Evolutionary conservation across 805 yeast species (phyloP), one percentile per base, ranked within the genome.

Genomic region (Zygoascus ofunaensis): DNA sequence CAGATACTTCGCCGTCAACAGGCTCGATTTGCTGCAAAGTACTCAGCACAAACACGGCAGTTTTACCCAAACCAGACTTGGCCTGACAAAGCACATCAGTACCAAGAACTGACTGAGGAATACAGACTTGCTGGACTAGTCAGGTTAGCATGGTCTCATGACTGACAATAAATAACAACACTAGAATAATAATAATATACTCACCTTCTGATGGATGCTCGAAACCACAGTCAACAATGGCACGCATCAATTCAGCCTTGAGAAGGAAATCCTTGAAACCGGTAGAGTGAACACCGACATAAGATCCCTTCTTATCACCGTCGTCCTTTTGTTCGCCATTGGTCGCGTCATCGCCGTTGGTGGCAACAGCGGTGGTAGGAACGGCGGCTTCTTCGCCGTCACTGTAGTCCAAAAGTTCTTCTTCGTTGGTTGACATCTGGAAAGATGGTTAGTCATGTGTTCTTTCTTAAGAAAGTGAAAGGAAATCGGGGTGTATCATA

Each of bases 141-240:
- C 44, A 50, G 54, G 22, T 22, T 32, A 19, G 24, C 18, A 18
- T 15, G 3, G 4, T 10, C 34, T 30, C 5, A 36, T 14, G 22
- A 12, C 23, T 5, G 32, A 24, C n/a, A 17, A 5, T 30, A 17
- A 24, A 24, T 30, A 30, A n/a, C 33, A 21, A 37, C 15, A 18
- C 4, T 24, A 37, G 41, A 17, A 14, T 10, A 20, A 5, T 10
- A 15, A 21, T 18, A n/a, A n/a, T n/a, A 60, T 65, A 81, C 92
- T 77, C 71, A 84, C 92, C 94, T 82, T 90, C 98, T 54, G 96
- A 87, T 54, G 98, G 98, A 73, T 90, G 98, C 74, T 90, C 98
- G 65, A 90, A 90, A 74, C 98, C 98, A 74, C 97, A 87, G 70
- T 90, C 98, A 55, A 89, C 94, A 63, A 90, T 90, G 53, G 98